phyloP scores from a whole-genome alignment of 495 filamentous ascomycete genomes.

The Trichodelitschia bisporula region DNA sequence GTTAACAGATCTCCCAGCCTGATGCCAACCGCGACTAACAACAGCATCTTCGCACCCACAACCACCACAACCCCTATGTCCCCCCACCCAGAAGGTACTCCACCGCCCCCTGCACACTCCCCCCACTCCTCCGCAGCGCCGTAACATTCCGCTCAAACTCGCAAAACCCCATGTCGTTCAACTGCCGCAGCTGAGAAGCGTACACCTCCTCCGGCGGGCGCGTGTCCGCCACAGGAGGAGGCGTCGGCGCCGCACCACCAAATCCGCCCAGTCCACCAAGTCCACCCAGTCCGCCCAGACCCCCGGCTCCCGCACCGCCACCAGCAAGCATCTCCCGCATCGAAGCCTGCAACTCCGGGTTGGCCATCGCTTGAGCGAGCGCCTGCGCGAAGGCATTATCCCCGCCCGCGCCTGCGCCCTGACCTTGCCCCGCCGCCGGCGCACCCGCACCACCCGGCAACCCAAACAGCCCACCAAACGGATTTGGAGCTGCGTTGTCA shows the following conservation, averaged over 20 bases:
- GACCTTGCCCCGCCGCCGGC: conserved; percentile 6
- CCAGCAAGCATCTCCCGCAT: conserved; percentile 15
- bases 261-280: too few relatives aligned
- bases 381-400: conserved; percentile 19
- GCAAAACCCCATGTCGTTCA: conserved; percentile 98
- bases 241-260: too few relatives aligned
- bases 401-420: conserved; percentile 9
- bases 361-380: conserved; percentile 18
- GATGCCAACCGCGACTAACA: too few relatives aligned
- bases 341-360: conserved; percentile 15
- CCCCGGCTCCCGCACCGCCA: conserved; percentile 16
- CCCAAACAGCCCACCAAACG: conserved; percentile 28
- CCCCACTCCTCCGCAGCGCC: conserved; percentile 69
- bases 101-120: conserved; percentile 85
- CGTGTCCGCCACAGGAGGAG: too few relatives aligned
- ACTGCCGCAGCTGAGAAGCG: conserved; percentile 64
- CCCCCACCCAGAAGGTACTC: conserved; percentile 58
- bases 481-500: conserved; percentile 21
- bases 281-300: background rate
- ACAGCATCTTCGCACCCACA: too few relatives aligned
- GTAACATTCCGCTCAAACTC: conserved; percentile 87
- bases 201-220: conserved; percentile 87
- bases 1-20: too few relatives aligned
- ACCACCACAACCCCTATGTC: too few relatives aligned
- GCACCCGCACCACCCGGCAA: conserved; percentile 15